Percentiles rank a stretch among this genome's conserved stretches.
phyloP scores from a whole-genome alignment of 164 flowering plant genomes.

The Platanus orientalis region DNA sequence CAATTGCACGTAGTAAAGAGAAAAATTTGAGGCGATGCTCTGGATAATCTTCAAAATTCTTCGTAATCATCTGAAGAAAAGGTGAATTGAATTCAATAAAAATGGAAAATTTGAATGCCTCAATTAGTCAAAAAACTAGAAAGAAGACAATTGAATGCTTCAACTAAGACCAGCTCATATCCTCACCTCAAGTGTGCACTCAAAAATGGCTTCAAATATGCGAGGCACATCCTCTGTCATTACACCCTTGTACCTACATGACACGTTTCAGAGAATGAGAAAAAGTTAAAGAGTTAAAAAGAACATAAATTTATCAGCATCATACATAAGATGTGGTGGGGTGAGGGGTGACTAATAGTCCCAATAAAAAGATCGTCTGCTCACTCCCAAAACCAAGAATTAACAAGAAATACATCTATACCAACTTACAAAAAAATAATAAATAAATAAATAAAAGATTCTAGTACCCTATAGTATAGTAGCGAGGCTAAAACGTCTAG shows the following conservation, averaged over 20 bases:
- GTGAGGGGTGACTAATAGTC: too few relatives aligned
- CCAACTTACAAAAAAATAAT: too few relatives aligned
- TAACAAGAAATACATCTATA: too few relatives aligned
- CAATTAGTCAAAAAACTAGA: slow-evolving; percentile 7
- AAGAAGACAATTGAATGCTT: not conserved
- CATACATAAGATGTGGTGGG: too few relatives aligned
- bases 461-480: too few relatives aligned
- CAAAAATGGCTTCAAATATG: slow-evolving; percentile 94
- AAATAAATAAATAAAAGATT: too few relatives aligned
- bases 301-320: too few relatives aligned
- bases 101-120: too few relatives aligned
- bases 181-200: slow-evolving; percentile 89
- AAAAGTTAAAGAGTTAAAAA: too few relatives aligned
- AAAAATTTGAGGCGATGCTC: slow-evolving; percentile 80
- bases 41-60: slow-evolving; percentile 78
- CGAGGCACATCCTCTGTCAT: slow-evolving; percentile 98
- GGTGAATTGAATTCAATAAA: not conserved
- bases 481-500: too few relatives aligned
- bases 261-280: slow-evolving; percentile 4
- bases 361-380: too few relatives aligned
- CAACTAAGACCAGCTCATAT: not conserved
- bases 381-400: too few relatives aligned
- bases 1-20: slow-evolving; percentile 70
- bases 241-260: slow-evolving; percentile 62
- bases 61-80: slow-evolving; percentile 62